A percentile compares a stretch with the other conserved stretches of the same genome.
Conservation (phyloP, 208 protist genomes). For the Angomonas ambiguus region DNA sequence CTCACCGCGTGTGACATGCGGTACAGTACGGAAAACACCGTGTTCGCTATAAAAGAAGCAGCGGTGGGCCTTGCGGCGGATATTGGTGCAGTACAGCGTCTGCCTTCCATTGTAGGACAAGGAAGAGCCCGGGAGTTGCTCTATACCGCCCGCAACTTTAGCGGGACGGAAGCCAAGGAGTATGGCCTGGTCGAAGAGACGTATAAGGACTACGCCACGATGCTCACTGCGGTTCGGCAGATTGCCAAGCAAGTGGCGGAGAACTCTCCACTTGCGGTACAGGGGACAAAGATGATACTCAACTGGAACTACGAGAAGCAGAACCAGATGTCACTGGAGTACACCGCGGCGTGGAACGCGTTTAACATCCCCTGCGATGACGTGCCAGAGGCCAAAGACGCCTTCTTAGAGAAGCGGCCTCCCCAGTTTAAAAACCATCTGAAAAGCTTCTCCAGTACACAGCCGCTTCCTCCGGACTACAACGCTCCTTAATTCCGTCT, state of each 20-base stretch:
- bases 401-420: slow-evolving; percentile 42
- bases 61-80: slow-evolving; percentile 67
- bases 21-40: slow-evolving; percentile 40
- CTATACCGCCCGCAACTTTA: slow-evolving; percentile 53
- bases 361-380: slow-evolving; percentile 63
- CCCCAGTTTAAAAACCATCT: slow-evolving; percentile 66
- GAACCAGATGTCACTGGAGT: slow-evolving; percentile 38
- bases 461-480: neutral
- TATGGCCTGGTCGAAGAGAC: slow-evolving; percentile 63
- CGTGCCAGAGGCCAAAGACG: slow-evolving; percentile 34
- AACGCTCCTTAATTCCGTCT: neutral
- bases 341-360: slow-evolving; percentile 56
- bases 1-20: slow-evolving; percentile 62
- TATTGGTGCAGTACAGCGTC: slow-evolving; percentile 65
- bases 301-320: slow-evolving; percentile 47
- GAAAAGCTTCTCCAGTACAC: slow-evolving; percentile 16
- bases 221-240: slow-evolving; percentile 36
- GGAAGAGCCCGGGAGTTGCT: slow-evolving; percentile 62
- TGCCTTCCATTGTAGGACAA: slow-evolving; percentile 60
- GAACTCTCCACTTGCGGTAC: slow-evolving; percentile 66
- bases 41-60: slow-evolving; percentile 62
- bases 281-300: slow-evolving; percentile 67
- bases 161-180: slow-evolving; percentile 25
- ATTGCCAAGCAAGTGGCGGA: slow-evolving; percentile 40
- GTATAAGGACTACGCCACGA: slow-evolving; percentile 31